These are phyloP conservation scores for Termitomyces eurrhizus DNA, from an alignment of 768 basidiomycete genomes.

Conservation along the genomic window DNA sequence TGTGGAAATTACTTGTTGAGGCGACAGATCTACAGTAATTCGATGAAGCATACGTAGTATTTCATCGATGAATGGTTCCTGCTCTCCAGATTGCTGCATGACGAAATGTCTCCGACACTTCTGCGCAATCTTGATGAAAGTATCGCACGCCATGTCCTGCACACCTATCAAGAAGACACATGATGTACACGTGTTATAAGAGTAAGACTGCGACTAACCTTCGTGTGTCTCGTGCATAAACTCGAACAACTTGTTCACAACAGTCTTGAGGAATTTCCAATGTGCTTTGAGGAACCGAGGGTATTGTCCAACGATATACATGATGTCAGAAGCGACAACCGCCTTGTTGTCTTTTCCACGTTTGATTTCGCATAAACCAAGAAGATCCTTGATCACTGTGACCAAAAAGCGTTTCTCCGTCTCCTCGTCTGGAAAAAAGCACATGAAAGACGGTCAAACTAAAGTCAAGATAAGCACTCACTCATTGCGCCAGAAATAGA, in stretches of 20 bases:
- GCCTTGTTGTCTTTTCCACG: constrained; percentile 99
- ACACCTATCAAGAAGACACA: constrained; percentile 56
- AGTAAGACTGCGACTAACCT: constrained; percentile 43
- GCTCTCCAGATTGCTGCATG: constrained; percentile 96
- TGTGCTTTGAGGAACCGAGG: constrained; percentile 99
- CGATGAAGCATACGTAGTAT: constrained; percentile 88
- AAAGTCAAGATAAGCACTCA: constrained; percentile 39
- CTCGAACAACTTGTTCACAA: constrained; percentile 99
- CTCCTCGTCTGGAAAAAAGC: constrained; percentile 73
- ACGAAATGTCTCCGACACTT: constrained; percentile 98
- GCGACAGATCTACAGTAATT: constrained; percentile 91
- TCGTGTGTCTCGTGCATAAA: constrained; percentile 99
- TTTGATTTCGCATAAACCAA: constrained; percentile 98
- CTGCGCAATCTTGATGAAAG: constrained; percentile 99
- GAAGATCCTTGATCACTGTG: constrained; percentile 96
- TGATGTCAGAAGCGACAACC: constrained; percentile 92
- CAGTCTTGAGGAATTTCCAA: constrained; percentile 99
- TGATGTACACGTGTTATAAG: background rate
- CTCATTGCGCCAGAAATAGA: constrained; percentile 99
- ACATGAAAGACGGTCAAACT: background rate
- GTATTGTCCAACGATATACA: constrained; percentile 99
- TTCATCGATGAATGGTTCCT: constrained; percentile 97
- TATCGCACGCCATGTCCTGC: constrained; percentile 99
- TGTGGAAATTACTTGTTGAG: constrained; percentile 62
- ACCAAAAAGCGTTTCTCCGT: constrained; percentile 99